These are phyloP conservation scores for Penicillium expansum DNA, from an alignment of 2,329 filamentous ascomycete species.

Conservation along the genomic window DNA sequence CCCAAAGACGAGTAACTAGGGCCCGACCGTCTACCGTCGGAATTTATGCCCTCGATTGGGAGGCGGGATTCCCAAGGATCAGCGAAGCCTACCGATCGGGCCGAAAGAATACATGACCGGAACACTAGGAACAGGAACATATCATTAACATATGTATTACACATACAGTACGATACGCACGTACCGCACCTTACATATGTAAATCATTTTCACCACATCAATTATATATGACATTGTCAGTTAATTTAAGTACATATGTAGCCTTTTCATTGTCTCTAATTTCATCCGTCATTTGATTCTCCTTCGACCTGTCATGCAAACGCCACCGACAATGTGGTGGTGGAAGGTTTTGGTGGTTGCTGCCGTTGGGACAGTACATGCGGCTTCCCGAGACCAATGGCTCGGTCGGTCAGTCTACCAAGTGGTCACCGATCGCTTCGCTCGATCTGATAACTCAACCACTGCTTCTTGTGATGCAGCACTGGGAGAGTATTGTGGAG, in stretches of 20 bases:
- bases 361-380: slow-evolving; percentile 10
- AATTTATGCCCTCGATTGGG: too few species aligned
- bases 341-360: slow-evolving; percentile 8
- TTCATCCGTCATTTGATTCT: neutral
- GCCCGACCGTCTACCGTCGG: too few species aligned
- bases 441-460: slow-evolving; percentile 39
- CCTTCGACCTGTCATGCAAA: slow-evolving; percentile 4
- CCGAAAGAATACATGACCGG: neutral
- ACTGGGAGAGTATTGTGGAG: slow-evolving; percentile 45
- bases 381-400: slow-evolving; percentile 36
- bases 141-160: neutral
- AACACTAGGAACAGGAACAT: neutral
- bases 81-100: too few species aligned
- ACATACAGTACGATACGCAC: neutral
- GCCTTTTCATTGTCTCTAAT: neutral
- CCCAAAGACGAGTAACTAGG: too few species aligned
- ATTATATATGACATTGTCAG: neutral
- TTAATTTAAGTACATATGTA: neutral
- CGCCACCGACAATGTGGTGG: slow-evolving; percentile 11
- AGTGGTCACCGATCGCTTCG: slow-evolving; percentile 45
- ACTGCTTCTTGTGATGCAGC: slow-evolving; percentile 29
- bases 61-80: too few species aligned
- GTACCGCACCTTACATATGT: neutral
- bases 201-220: neutral
- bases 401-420: slow-evolving; percentile 44